Base-by-base conservation (phyloP, 2,329 filamentous ascomycete species). In the Dendrostoma leiphaemia region DNA sequence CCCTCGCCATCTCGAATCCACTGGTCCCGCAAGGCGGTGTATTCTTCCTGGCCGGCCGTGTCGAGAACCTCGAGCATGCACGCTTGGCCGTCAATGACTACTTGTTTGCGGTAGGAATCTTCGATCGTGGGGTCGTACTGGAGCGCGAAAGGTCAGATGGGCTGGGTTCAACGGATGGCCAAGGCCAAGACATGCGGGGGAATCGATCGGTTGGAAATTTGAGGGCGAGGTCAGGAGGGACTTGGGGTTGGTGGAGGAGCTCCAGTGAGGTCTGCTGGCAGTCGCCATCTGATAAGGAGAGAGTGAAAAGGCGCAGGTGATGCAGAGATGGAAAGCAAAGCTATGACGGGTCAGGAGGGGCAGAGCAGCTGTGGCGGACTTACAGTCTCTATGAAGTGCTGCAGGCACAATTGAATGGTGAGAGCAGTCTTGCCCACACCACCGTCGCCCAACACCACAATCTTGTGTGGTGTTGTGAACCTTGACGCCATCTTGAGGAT, bases 1-100 rank as follows among this genome's bases (percentile, higher is more conserved):
- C 94, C 94, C 72, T 99, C 94, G 62, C 94, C 93, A 68, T 97
- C 93, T 64, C 94, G 86, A 71, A 97, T 97, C 93, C 93, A 97
- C 77, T 97, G 94, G 71, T 97, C 94, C 67, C 94, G 84, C 65
- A 97, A 78, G 44, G 94, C 94, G 60, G 93, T 97, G 74, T 97
- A 99, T 76, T 99, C 94, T 76, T 99, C 94, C 72, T 99, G 94
- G 54, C 94, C 94, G 49, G 94, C 94, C 51, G 94, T 99, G 75
- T 99, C 94, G 65, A 97, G 83, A 45, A 96, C 91, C 73, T 97
- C 93, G 66, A 97, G 85, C 92, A 97, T 97, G 78, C 92, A 97
- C 41, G 92, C 91, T 71, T 96, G 90, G 59, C 86, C 84, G 69
- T 97, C 94, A 72, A 97, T 97, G 68, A 96, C 89, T 58, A 92